A percentile compares a stretch with the other conserved stretches of the same genome.
phyloP scores from a whole-genome alignment of 2,329 filamentous ascomycete species.

The Amphichorda felina region DNA sequence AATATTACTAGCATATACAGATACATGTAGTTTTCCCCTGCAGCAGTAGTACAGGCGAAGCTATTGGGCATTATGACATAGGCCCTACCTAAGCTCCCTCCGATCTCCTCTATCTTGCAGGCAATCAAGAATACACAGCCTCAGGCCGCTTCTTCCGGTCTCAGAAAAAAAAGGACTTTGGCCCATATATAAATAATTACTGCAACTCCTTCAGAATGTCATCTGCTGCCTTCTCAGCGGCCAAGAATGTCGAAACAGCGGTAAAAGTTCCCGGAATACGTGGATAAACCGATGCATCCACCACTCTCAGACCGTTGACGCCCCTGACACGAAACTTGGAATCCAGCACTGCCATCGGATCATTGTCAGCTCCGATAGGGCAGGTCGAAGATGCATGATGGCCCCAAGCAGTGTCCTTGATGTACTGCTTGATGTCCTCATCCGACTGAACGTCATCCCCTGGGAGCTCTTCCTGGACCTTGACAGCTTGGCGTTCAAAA shows the following conservation, averaged over 20 bases:
- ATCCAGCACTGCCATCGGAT: conserved; percentile 42
- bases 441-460: conserved; percentile 1
- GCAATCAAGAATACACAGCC: too few relatives aligned
- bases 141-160: too few relatives aligned
- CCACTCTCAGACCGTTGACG: conserved; percentile 40
- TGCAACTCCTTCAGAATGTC: conserved; percentile 3
- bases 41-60: too few relatives aligned
- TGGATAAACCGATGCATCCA: conserved; percentile 47
- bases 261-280: conserved; percentile 35
- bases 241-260: conserved; percentile 36
- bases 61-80: too few relatives aligned
- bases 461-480: conserved; percentile 6
- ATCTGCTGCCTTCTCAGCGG: conserved; percentile 39
- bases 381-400: conserved; percentile 46
- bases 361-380: conserved; percentile 39
- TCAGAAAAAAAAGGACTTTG: too few relatives aligned
- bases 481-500: conserved; percentile 6
- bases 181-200: too few relatives aligned
- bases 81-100: too few relatives aligned
- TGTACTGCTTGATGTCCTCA: conserved; percentile 1
- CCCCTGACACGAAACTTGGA: conserved; percentile 41
- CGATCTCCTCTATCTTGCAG: too few relatives aligned
- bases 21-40: too few relatives aligned
- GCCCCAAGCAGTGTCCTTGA: conserved; percentile 33
- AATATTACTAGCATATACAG: too few relatives aligned